Evolutionary conservation across 768 basidiomycete species (phyloP), one percentile per base, ranked within the genome.

Genomic region (Lactarius sanguifluus): DNA sequence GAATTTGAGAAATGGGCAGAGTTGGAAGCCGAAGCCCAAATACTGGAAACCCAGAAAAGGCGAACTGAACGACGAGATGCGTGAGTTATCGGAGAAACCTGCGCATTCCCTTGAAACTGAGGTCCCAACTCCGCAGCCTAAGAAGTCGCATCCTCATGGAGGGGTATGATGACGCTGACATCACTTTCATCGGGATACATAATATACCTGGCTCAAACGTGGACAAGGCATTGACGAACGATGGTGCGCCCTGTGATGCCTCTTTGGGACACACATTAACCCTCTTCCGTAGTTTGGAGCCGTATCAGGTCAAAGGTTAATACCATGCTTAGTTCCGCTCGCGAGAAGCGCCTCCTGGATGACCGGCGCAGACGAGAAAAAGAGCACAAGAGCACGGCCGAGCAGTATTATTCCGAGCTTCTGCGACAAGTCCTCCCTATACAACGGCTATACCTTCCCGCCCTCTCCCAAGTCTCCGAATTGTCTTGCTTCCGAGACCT

Each of bases 401-500:
- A 47, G 54, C 34, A 64, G 4, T 55, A 23, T 23, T 69, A 69
- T 40, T 34, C 50, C 28, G 38, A 59, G n/a, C 1, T 63, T 38
- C 36, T 67, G 54, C 47, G 61, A 15, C 59, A 59, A 58, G 38
- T 67, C 57, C 57, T 69, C 56, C 68, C 68, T 15, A 16, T 47
- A 16, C 65, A 67, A 59, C 65, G 68, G 6, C 7, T 57, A 38
- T 69, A 67, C 20, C 65, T 69, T 32, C 68, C 68, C 23, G 23
- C 32, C 20, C n/a, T 62, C 41, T 54, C 52, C 8, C 65, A 67
- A n/a, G 40, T 8, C 43, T 23, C 16, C 25, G 47, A 62, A 20
- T 52, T 69, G 36, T 56, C 68, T 20, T 69, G 65, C 61, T 69
- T 69, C 65, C 38, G 34, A 30, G 68, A 69, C 16, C 43, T 69